Evolutionary conservation across 2,329 filamentous ascomycete species (phyloP), one percentile per base, ranked within the genome.

Genomic region (Didymella keratinophila): DNA sequence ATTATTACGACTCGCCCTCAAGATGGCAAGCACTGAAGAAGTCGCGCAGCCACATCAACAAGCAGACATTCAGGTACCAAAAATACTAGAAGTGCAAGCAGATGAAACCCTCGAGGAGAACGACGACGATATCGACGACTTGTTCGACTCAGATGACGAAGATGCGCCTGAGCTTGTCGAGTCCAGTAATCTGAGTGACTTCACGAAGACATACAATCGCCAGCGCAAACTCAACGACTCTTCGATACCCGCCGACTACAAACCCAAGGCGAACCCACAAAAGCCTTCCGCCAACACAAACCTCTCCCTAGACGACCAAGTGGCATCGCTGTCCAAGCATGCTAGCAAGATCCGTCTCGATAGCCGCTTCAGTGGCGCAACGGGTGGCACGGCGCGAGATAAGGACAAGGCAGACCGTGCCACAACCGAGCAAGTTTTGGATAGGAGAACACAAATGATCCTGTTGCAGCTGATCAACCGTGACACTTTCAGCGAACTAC

Each of bases 391-490:
- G 20, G 63, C 65, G 14, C 65, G 73, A 28, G 87, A 88, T 58
- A 92, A 91, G 77, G 93, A 97, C 78, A 96, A 95, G 82, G 89
- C 91, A 54, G 94, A 99, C 76, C 88, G 95, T 58, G 94, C 95
- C 50, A 99, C 95, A 14, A 92, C 87, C 68, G 95, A 99, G 76
- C 92, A 97, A 77, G 95, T 99, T 47, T 82, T 99, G 61, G 95
- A 99, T 78, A 92, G 93, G 63, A 86, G 93, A 52, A 99, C 95
- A 14, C 90, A 93, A 66, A 96, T 97, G 92, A 93, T 99, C 61
- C 82, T 99, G 52, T 83, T 97, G 64, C 92, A 97, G 80, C 92
- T 99, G 85, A 94, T 98, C 81, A 97, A 98, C 77, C 88, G 92
- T 32, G 90, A 92, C 60, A 83, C 94, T 62, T 88, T 99, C 48